A percentile compares a stretch with the other conserved stretches of the same genome.
phyloP scores from a whole-genome alignment of 2,329 filamentous ascomycete genomes.

The Neopestalotiopsis rosae region DNA sequence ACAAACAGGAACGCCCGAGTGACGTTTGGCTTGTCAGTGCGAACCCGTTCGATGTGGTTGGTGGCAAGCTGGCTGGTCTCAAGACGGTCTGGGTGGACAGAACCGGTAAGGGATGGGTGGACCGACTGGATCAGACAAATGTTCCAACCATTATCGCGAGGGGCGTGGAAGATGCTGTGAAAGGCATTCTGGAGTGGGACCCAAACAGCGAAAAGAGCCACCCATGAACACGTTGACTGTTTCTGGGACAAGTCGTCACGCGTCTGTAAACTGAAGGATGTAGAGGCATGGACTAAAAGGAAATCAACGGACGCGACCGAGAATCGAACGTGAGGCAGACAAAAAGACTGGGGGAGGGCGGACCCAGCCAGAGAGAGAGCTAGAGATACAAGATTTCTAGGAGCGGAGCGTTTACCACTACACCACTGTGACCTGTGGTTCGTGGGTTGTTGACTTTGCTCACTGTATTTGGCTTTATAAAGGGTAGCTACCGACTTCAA shows the following conservation, averaged over 20 bases:
- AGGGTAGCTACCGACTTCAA: too few species aligned
- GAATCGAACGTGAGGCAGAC: background rate
- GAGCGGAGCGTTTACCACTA: background rate
- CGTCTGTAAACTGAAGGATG: background rate
- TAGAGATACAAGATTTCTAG: background rate
- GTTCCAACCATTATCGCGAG: conserved; percentile 59
- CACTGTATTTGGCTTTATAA: too few species aligned
- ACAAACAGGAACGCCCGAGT: conserved; percentile 48
- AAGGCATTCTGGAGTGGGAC: conserved; percentile 33
- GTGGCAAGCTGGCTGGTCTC: conserved; percentile 66
- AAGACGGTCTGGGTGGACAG: conserved; percentile 73
- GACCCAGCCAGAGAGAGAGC: background rate
- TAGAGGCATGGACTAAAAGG: background rate
- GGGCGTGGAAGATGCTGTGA: conserved; percentile 63
- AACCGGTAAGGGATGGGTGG: conserved; percentile 66
- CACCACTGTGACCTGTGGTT: background rate
- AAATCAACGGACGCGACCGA: background rate
- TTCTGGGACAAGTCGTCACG: too few species aligned
- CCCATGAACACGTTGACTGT: background rate
- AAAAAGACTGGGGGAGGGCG: background rate
- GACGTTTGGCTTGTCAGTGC: conserved; percentile 73
- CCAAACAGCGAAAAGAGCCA: background rate
- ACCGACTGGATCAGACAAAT: conserved; percentile 56
- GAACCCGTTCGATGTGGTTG: conserved; percentile 76
- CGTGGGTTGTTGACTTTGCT: too few species aligned